Evolutionary conservation across 208 protist genomes (phyloP).

Genomic region (Crithidia acanthocephali): DNA sequence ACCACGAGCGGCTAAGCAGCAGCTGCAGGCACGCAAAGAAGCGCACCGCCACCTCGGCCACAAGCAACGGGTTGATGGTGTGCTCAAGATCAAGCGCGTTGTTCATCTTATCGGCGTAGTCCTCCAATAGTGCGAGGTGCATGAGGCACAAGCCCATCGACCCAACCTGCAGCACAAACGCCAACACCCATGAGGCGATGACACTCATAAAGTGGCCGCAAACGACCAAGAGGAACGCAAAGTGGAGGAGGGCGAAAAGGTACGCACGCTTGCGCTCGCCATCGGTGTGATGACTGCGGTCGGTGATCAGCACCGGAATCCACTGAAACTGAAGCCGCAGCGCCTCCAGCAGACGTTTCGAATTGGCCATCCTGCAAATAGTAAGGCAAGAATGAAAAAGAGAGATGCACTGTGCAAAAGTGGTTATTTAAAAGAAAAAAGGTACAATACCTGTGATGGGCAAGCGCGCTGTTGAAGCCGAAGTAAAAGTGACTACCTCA

Average conservation of each 20-base stretch:
- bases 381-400: not conserved
- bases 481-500: too few relatives aligned
- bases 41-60: constrained; percentile 55
- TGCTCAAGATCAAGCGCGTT: constrained; percentile 69
- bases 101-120: constrained; percentile 58
- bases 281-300: constrained; percentile 41
- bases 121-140: constrained; percentile 43
- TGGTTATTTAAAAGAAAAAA: not conserved
- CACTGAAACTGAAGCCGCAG: constrained; percentile 72
- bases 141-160: constrained; percentile 49
- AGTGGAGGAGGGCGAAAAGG: constrained; percentile 64
- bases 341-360: constrained; percentile 42
- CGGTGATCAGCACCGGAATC: constrained; percentile 58
- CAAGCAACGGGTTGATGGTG: constrained; percentile 56
- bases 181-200: constrained; percentile 45
- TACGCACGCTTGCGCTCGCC: constrained; percentile 38
- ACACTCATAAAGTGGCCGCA: constrained; percentile 38
- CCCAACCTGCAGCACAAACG: constrained; percentile 60
- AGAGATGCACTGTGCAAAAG: not conserved
- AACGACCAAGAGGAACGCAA: constrained; percentile 54
- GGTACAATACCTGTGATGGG: too few relatives aligned
- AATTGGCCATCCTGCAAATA: constrained; percentile 24
- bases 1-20: constrained; percentile 42
- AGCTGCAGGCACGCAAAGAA: constrained; percentile 55
- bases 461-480: too few relatives aligned